Percentiles rank a stretch among this genome's conserved stretches.
Evolutionary conservation across 352 stramenopile genomes (phyloP).

Genomic region (Pythium folliculosum): DNA sequence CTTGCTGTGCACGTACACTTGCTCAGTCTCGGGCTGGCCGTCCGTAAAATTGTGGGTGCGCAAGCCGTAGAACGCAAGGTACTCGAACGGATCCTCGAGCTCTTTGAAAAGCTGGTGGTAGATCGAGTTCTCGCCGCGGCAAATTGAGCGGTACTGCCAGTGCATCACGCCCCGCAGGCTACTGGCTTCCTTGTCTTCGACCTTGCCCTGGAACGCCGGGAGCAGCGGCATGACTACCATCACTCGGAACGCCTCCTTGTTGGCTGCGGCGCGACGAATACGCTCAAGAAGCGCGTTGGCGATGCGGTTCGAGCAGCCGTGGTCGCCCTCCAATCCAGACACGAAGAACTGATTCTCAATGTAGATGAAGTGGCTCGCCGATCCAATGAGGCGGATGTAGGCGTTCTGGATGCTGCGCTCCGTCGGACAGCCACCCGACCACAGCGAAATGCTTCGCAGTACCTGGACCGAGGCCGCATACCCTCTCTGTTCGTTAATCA

Average conservation of each 20-base stretch:
- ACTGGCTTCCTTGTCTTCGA: conserved; percentile 77
- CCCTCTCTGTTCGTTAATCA: conserved; percentile 38
- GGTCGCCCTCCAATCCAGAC: conserved; percentile 85
- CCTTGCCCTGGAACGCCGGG: conserved; percentile 80
- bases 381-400: conserved; percentile 88
- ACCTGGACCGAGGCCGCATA: conserved; percentile 67
- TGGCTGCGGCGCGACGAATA: conserved; percentile 72
- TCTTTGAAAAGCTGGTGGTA: conserved; percentile 82
- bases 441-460: conserved; percentile 77
- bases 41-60: conserved; percentile 55
- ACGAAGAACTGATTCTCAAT: conserved; percentile 93
- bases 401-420: conserved; percentile 91
- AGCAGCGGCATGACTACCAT: conserved; percentile 85
- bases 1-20: conserved; percentile 91
- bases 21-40: conserved; percentile 57
- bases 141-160: conserved; percentile 89
- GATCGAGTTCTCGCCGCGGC: conserved; percentile 77
- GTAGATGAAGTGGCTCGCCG: conserved; percentile 90
- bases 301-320: conserved; percentile 78
- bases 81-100: conserved; percentile 83
- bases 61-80: conserved; percentile 86
- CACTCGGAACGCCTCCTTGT: conserved; percentile 84
- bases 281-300: conserved; percentile 77
- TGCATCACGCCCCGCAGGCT: conserved; percentile 86
- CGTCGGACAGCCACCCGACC: conserved; percentile 73